Evolutionary conservation across 768 basidiomycete genomes (phyloP).

Genomic region (Xerocomellus amylosporus): DNA sequence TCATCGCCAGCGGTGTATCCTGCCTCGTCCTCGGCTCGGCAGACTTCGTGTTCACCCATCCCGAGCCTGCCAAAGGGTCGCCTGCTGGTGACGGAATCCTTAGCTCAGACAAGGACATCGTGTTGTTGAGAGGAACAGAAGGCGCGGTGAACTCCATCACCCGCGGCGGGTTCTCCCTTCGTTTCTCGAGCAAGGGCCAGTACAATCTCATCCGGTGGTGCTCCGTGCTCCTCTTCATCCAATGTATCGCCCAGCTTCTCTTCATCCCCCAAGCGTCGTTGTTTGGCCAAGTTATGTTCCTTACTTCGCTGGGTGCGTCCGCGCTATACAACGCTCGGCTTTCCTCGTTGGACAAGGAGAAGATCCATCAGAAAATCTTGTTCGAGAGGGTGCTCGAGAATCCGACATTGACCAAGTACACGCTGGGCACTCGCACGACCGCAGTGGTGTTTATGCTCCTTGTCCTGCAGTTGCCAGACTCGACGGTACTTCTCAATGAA

Average conservation of each 20-base stretch:
- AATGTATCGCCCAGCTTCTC: conserved; percentile 29
- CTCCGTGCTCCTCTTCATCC: conserved; percentile 21
- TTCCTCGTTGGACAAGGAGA: conserved; percentile 32
- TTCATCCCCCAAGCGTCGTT: conserved; percentile 28
- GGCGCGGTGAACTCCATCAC: conserved; percentile 30
- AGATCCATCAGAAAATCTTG: conserved; percentile 13
- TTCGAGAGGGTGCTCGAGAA: conserved; percentile 9
- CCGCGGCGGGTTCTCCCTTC: conserved; percentile 25
- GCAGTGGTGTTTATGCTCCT: conserved; percentile 18
- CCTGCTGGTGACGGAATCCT: conserved; percentile 33
- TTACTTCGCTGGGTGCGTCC: conserved; percentile 25
- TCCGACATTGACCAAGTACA: conserved; percentile 16
- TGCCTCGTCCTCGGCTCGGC: conserved; percentile 26
- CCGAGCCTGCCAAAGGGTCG: conserved; percentile 22
- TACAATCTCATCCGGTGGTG: conserved; percentile 17
- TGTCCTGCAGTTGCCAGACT: conserved; percentile 7
- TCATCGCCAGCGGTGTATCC: conserved; percentile 30
- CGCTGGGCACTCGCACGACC: conserved; percentile 14
- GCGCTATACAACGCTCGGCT: conserved; percentile 23
- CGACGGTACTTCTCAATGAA: conserved; percentile 10
- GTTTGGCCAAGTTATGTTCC: conserved; percentile 33
- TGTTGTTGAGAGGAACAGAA: conserved; percentile 29
- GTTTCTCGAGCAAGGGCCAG: conserved; percentile 13
- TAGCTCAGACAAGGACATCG: conserved; percentile 14
- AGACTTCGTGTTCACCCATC: conserved; percentile 20